These are phyloP conservation scores for Gossypium rotundifolium DNA, from an alignment of 345 rosid species.

Conservation along the genomic window DNA sequence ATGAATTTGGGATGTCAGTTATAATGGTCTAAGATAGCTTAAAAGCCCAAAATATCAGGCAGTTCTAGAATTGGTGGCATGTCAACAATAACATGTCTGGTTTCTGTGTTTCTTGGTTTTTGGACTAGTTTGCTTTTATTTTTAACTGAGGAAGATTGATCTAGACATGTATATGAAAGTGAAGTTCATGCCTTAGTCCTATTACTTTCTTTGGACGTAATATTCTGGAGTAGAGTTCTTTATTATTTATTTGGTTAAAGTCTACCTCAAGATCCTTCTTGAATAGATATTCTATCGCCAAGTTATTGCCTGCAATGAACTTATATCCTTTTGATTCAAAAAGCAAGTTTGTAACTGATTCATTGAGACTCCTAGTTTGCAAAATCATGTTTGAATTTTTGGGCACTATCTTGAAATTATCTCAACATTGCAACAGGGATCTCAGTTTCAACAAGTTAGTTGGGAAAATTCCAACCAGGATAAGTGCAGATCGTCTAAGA, in stretches of 20 bases:
- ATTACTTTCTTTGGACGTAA: background rate
- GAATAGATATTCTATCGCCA: background rate
- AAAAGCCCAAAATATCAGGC: background rate
- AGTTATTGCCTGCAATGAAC: background rate
- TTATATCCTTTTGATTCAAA: background rate
- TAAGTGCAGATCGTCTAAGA: conserved; percentile 24
- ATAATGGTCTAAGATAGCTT: background rate
- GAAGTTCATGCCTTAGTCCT: background rate
- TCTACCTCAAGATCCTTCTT: background rate
- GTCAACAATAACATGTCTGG: background rate
- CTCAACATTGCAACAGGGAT: conserved; percentile 35
- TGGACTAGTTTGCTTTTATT: background rate
- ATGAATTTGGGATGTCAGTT: background rate
- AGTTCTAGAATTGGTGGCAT: background rate
- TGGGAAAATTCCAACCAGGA: conserved; percentile 40
- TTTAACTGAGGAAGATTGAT: background rate
- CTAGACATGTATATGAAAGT: background rate
- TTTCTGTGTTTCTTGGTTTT: background rate
- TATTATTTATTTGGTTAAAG: background rate
- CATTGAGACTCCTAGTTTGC: background rate
- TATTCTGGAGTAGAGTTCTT: background rate
- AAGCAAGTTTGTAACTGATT: background rate
- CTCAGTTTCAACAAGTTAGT: conserved; percentile 54
- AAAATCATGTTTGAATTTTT: background rate
- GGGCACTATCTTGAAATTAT: background rate